Evolutionary conservation across 2,329 filamentous ascomycete genomes (phyloP), one percentile per base, ranked within the genome.

Genomic region (Herpotrichia juniperi): DNA sequence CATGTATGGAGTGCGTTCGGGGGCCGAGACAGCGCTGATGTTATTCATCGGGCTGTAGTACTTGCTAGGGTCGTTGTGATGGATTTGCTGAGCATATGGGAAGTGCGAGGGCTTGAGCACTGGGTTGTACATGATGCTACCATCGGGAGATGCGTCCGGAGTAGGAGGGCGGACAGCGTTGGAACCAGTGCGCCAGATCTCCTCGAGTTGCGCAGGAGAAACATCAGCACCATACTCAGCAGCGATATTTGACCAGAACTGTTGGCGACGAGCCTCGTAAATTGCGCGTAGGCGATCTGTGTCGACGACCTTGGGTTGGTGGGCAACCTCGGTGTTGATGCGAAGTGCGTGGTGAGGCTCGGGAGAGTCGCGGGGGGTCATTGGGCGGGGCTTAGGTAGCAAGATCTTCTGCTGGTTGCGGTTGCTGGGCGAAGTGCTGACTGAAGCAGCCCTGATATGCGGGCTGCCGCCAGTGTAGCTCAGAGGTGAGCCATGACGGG

Each of bases 161-260:
- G 73, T 75, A 19, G 70, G 72, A 47, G 70, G 71, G 46, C 66
- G 72, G 14, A 71, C 62, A 31, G 60, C 61, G 34, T 54, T 63
- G 48, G 65, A 64, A 34, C 69, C 64, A 40, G 56, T 61, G 54
- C 71, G 70, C 86, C 88, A 91, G n/a, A 87, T 85, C 67, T 87
- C 86, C 74, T 91, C 88, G 17, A 91, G 79, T 28, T 85, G 78
- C 12, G 81, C 78, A 1, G 88, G 83, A 43, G 83, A 86, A 1
- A 81, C 80, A 28, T 85, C 83, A 12, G 77, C 72, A 47, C 88
- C 88, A 65, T 93, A 93, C 63, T 91, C 88, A 22, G 83, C 78
- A 25, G 89, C 88, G 30, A 93, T 82, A 42, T 83, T 80, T 28
- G 83, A 79, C 89, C 90, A 93, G 76, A 93, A 93, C 8, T 83